Evolutionary conservation across 257 asterid genomes (phyloP), one percentile per base, ranked within the genome.

Genomic region (Pogostemon cablin): DNA sequence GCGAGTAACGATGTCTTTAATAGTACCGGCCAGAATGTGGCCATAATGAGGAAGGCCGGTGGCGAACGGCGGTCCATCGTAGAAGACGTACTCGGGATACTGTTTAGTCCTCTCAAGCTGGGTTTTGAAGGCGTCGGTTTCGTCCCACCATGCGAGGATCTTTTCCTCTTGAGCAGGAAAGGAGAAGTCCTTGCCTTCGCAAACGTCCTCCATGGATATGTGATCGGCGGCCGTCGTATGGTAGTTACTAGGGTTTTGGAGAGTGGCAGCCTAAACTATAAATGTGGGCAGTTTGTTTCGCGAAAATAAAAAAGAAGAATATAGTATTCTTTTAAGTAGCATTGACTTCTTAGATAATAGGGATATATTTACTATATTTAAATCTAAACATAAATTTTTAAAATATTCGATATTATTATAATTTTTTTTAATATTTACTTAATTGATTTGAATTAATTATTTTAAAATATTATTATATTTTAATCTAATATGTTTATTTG

Each of bases 31-130:
- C 35, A 95, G 60, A 40, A 95, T 91, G 79, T 95, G 99, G 7
- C 98, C 99, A 64, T 95, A 91, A 80, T 95, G 99, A 4, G 99
- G 99, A 0, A 95, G 83, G 3, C 99, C 99, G 10, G 99, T 95
- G 62, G 99, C 99, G 76, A 95, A 95, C 1, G 99, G 98, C 7
- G 98, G 99, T 0, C 99, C 99, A 56, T 95, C 99, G 69, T 95
- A 95, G 86, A 95, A 95, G 25, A 95, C 72, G 74, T 89, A 95
- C 72, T 91, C 99, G 2, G 98, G 98, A 9, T 72, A 75, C 11
- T 87, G 60, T 58, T 88, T 75, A 17, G 99, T 89, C 59, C 77
- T 82, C 32, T 83, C 88, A 40, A 91, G 79, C 53, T 95, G 99
- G 48, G 96, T 86, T 54, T 91, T 80, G 86, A 95, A 95, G 48